A percentile compares a stretch with the other conserved stretches of the same genome.
phyloP scores from a whole-genome alignment of 2,329 filamentous ascomycete genomes.

The Aureobasidium sp. region DNA sequence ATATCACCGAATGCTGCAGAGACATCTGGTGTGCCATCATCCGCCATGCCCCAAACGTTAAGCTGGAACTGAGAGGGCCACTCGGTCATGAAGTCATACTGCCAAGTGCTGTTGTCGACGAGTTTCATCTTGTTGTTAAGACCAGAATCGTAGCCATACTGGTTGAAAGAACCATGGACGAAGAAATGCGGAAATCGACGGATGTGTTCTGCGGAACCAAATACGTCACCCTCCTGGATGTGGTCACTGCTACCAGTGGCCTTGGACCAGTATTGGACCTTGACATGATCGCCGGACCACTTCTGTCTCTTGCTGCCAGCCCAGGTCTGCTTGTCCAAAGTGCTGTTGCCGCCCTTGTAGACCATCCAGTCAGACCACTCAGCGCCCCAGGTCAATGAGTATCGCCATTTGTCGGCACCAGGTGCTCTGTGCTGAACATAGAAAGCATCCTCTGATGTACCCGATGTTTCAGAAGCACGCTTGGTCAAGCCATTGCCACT shows the following conservation, averaged over 20 bases:
- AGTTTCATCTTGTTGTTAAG: slow-evolving; percentile 46
- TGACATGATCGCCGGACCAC: slow-evolving; percentile 57
- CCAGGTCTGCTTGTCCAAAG: slow-evolving; percentile 49
- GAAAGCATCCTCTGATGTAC: slow-evolving; percentile 26
- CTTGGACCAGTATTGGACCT: slow-evolving; percentile 57
- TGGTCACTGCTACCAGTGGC: slow-evolving; percentile 54
- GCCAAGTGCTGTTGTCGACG: slow-evolving; percentile 49
- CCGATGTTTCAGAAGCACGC: slow-evolving; percentile 4
- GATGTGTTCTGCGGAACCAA: slow-evolving; percentile 31
- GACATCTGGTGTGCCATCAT: slow-evolving; percentile 56
- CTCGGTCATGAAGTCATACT: slow-evolving; percentile 55
- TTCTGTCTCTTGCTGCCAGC: slow-evolving; percentile 49
- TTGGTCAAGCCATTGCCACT: slow-evolving; percentile 26
- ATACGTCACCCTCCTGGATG: slow-evolving; percentile 53
- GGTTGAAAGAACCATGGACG: slow-evolving; percentile 56
- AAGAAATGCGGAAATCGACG: slow-evolving; percentile 57
- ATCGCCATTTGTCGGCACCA: slow-evolving; percentile 57
- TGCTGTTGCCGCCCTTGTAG: slow-evolving; percentile 47
- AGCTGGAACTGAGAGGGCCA: slow-evolving; percentile 57
- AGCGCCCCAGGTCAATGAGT: slow-evolving; percentile 55
- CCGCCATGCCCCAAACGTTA: slow-evolving; percentile 62
- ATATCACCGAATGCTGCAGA: slow-evolving; percentile 55
- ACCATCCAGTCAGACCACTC: slow-evolving; percentile 53
- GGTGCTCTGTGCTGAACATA: slow-evolving; percentile 52
- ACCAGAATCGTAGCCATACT: slow-evolving; percentile 58